Conservation (phyloP, 129 eudicot genomes). For the Artemisia argyi region DNA sequence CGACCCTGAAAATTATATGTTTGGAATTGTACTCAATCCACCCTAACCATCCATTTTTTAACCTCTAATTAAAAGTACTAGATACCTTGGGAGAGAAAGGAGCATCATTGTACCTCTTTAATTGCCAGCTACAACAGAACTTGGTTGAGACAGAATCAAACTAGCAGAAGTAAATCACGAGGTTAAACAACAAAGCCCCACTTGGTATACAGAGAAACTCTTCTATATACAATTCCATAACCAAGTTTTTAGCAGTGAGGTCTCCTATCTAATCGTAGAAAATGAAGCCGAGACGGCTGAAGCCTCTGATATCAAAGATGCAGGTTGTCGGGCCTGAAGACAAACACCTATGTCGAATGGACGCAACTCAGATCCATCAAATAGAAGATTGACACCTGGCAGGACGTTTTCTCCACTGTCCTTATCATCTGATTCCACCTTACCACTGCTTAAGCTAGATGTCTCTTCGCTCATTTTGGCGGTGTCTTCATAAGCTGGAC, state of each 20-base stretch:
- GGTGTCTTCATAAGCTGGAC: conserved; percentile 66
- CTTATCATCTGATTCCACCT: conserved; percentile 60
- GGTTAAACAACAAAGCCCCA: conserved; percentile 22
- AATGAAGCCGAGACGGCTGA: conserved; percentile 65
- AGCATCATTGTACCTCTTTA: neutral
- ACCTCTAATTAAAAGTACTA: neutral
- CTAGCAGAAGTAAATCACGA: conserved; percentile 14
- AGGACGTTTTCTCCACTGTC: conserved; percentile 73
- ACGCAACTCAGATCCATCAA: conserved; percentile 85
- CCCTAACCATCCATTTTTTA: neutral
- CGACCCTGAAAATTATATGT: neutral
- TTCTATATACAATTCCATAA: conserved; percentile 22
- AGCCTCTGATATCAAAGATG: conserved; percentile 85
- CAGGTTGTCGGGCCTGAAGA: conserved; percentile 96
- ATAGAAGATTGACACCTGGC: conserved; percentile 92
- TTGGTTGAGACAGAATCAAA: conserved; percentile 5
- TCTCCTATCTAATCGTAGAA: conserved; percentile 37
- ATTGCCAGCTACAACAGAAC: conserved; percentile 5
- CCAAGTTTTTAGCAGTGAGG: conserved; percentile 12
- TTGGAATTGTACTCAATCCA: neutral
- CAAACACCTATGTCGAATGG: conserved; percentile 98
- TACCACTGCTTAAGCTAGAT: conserved; percentile 25
- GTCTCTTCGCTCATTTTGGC: conserved; percentile 55
- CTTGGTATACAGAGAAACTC: conserved; percentile 15
- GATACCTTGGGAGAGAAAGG: neutral